phyloP scores from a whole-genome alignment of 306 rosid species.

The Malus sieversii region DNA sequence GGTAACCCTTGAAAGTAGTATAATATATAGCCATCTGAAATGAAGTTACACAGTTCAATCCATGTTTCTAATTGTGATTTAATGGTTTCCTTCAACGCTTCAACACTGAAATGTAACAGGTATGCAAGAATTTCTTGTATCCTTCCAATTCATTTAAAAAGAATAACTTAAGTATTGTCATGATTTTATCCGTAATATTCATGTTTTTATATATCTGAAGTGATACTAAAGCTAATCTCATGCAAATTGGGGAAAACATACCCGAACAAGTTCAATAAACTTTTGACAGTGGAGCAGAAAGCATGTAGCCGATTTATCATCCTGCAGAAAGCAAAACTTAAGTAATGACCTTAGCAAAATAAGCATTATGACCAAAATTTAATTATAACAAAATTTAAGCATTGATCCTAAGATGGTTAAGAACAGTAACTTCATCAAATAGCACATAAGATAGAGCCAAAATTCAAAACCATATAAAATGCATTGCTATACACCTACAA shows the following conservation, averaged over 20 bases:
- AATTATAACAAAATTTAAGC: background rate
- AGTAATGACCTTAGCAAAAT: background rate
- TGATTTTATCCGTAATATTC: background rate
- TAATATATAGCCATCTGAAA: background rate
- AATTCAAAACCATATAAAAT: background rate
- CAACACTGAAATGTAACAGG: background rate
- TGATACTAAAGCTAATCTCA: background rate
- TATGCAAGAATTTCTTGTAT: background rate
- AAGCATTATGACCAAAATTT: background rate
- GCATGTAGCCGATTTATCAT: conserved; percentile 81
- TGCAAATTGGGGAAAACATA: conserved; percentile 33
- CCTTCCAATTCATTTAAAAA: background rate
- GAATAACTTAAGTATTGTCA: background rate
- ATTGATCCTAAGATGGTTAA: background rate
- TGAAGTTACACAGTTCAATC: background rate
- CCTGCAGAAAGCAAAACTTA: conserved; percentile 53
- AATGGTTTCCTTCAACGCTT: background rate
- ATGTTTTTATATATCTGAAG: background rate
- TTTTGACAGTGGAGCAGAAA: conserved; percentile 95
- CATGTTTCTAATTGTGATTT: background rate
- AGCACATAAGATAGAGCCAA: background rate
- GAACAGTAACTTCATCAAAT: background rate
- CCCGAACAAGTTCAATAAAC: conserved; percentile 92
- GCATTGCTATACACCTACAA: background rate
- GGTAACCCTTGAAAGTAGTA: background rate